These are phyloP conservation scores for Aspergillus brunneoviolaceus DNA, from an alignment of 2,329 filamentous ascomycete species.

Conservation along the genomic window DNA sequence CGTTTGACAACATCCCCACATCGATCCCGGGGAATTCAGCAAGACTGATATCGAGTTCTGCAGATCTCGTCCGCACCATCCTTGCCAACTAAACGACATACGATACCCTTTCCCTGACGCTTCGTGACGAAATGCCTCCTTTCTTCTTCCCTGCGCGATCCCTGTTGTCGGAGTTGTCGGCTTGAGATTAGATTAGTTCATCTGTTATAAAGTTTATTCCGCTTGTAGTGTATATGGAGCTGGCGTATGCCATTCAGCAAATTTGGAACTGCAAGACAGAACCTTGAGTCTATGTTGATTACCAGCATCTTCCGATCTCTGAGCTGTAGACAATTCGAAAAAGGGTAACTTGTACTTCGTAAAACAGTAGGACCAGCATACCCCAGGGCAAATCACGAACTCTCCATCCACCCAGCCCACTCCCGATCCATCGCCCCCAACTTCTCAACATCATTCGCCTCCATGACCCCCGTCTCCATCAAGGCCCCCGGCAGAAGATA, in stretches of 20 bases:
- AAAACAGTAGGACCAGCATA: too few species aligned
- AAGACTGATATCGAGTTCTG: not conserved
- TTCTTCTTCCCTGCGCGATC: slow-evolving; percentile 12
- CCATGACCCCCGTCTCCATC: slow-evolving; percentile 58
- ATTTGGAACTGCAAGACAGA: not conserved
- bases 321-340: not conserved
- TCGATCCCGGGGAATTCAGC: not conserved
- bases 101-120: slow-evolving; percentile 28
- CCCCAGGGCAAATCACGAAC: not conserved
- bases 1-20: slow-evolving; percentile 29
- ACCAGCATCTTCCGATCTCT: not conserved
- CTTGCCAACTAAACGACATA: slow-evolving; percentile 67
- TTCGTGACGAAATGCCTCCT: slow-evolving; percentile 6
- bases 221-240: slow-evolving; percentile 5
- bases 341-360: too few species aligned
- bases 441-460: slow-evolving; percentile 39
- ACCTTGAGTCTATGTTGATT: not conserved
- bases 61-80: slow-evolving; percentile 82
- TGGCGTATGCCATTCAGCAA: slow-evolving; percentile 1
- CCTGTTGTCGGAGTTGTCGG: slow-evolving; percentile 6
- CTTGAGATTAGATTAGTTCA: slow-evolving; percentile 11
- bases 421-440: slow-evolving; percentile 31
- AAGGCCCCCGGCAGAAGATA: slow-evolving; percentile 63
- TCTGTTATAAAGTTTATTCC: not conserved
- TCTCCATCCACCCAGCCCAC: slow-evolving; percentile 35